Percentiles rank a stretch among this genome's conserved stretches.
Evolutionary conservation across 2,329 filamentous ascomycete species (phyloP).

Genomic region (Colletotrichum liriopes): DNA sequence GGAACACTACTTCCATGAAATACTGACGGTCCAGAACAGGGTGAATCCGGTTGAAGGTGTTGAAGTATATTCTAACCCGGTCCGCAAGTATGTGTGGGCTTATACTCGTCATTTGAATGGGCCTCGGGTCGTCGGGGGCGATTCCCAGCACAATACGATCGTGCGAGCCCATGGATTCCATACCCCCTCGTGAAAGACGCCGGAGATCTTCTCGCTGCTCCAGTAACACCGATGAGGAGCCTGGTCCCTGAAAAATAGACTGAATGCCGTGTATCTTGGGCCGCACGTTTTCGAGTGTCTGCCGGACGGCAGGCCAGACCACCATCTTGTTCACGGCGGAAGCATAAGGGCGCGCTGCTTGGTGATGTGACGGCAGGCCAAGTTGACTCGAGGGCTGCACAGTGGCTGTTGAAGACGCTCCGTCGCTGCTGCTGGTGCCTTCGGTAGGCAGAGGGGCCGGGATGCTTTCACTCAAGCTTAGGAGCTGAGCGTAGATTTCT

Average conservation of each 20-base stretch:
- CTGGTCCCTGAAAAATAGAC: conserved; percentile 19
- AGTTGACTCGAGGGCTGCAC: conserved; percentile 40
- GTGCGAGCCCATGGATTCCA: conserved; percentile 22
- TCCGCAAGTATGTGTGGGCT: conserved; percentile 65
- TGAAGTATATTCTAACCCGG: conserved; percentile 70
- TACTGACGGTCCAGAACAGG: conserved; percentile 72
- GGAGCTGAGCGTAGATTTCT: conserved; percentile 10
- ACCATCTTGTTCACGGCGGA: conserved; percentile 39
- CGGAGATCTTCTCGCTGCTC: conserved; percentile 27
- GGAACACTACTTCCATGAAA: conserved; percentile 65
- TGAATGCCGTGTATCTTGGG: conserved; percentile 33
- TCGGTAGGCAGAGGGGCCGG: conserved; percentile 14
- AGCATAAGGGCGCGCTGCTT: conserved; percentile 26
- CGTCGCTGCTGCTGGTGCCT: conserved; percentile 14
- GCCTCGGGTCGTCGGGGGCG: background rate
- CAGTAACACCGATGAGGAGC: conserved; percentile 29
- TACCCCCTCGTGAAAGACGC: conserved; percentile 23
- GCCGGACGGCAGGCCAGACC: conserved; percentile 41
- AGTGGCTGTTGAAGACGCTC: conserved; percentile 36
- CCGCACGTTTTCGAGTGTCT: conserved; percentile 31
- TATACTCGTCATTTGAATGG: conserved; percentile 48
- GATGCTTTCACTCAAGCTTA: background rate
- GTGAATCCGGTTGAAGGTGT: conserved; percentile 71
- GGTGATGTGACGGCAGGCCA: conserved; percentile 2
- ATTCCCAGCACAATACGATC: conserved; percentile 15